Base-by-base conservation (phyloP, 148 eudicot species). In the Rhododendron williamsianum region DNA sequence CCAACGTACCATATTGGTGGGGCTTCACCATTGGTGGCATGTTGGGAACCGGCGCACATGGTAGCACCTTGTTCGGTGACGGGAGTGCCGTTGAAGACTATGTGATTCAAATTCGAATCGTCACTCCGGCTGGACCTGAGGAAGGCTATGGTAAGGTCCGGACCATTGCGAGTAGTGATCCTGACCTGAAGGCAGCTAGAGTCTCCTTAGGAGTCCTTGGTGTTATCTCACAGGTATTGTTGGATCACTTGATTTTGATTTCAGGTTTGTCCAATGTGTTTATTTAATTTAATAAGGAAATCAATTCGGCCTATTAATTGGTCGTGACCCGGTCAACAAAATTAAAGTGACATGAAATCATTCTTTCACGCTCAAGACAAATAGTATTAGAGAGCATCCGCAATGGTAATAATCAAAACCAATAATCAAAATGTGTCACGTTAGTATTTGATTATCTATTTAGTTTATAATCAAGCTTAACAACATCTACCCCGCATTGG, bases 201-300 rank as follows among this genome's bases (percentile, higher is more conserved):
- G 96, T 95, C 58, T 95, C 98, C 6, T 93, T 93, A 23, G 98
- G 98, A 46, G 96, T 95, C 18, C 98, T 95, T 83, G 98, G 98
- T 12, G 96, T 95, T 38, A 91, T 94, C 86, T 91, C 94, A 25
- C 92, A 93, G 93, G 98, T 94, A 88, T 18, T 2, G 25, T 11
- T n/a, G 65, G 23, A n/a, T 18, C 63, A 56, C 19, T 56, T 56
- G 21, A 56, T 56, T 15, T 56, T 18, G 36, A 35, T 35, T 35
- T 35, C 36, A 56, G 63, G 63, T 56, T 56, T 56, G 63, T 56
- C 13, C 63, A 56, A 18, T 18, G 6, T 56, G 23, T 35, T 35
- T 35, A 35, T 18, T 16, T 56, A 56, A 56, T 56, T 18, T 56
- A 19, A 3, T 13, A 56, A 18, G 5, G 63, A 56, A 56, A 56